These are phyloP conservation scores for Chlamydomonas reinhardtii DNA, from an alignment of 163 green algal genomes.

Conservation along the genomic window DNA sequence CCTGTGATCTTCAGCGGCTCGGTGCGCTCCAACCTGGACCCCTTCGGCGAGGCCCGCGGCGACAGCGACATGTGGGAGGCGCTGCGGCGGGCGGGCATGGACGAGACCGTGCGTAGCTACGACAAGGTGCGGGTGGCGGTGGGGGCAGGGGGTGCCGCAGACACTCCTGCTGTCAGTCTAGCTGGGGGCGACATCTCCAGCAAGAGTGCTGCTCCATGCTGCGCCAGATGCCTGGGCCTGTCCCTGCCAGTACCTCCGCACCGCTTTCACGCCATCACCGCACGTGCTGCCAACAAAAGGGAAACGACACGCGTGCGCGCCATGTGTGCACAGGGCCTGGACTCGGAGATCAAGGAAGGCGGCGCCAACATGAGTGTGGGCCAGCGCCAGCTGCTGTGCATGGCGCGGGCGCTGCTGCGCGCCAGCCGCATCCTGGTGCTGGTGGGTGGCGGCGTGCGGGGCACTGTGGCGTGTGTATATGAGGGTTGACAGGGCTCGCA, in stretches of 20 bases:
- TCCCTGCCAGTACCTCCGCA: too few relatives aligned
- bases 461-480: too few relatives aligned
- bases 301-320: too few relatives aligned
- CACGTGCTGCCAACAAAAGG: too few relatives aligned
- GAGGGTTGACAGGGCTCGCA: too few relatives aligned
- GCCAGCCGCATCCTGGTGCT: conserved; percentile 68
- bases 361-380: conserved; percentile 88
- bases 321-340: conserved; percentile 74
- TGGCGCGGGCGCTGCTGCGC: conserved; percentile 91
- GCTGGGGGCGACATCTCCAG: too few relatives aligned
- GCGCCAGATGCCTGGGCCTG: too few relatives aligned
- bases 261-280: too few relatives aligned
- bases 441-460: conserved; percentile 20
- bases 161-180: too few relatives aligned
- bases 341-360: conserved; percentile 80
- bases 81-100: conserved; percentile 73
- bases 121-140: conserved; percentile 13
- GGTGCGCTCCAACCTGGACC: conserved; percentile 93
- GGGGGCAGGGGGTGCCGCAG: neutral
- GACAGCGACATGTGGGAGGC: conserved; percentile 86
- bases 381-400: conserved; percentile 93
- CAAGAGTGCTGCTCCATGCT: too few relatives aligned
- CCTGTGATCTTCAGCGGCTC: conserved; percentile 90
- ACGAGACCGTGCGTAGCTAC: conserved; percentile 22
- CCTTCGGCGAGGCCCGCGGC: conserved; percentile 74